A percentile compares a stretch with the other conserved stretches of the same genome.
These are phyloP conservation scores for Tolypocladium pustulatum DNA, from an alignment of 2,329 filamentous ascomycete genomes.

Conservation along the genomic window DNA sequence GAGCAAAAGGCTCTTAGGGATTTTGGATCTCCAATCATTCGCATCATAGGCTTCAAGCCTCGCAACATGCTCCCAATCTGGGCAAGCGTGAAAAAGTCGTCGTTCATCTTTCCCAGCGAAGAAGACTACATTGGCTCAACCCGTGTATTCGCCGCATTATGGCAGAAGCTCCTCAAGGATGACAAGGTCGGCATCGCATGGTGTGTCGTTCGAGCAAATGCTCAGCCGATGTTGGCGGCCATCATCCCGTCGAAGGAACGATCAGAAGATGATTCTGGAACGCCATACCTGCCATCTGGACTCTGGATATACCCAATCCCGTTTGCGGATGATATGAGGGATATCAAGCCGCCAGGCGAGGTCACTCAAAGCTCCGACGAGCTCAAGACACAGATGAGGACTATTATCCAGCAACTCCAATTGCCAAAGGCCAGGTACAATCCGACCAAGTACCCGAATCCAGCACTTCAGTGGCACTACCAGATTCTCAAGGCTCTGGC, in stretches of 20 bases:
- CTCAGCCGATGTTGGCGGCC: conserved; percentile 68
- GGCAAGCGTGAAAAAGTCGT: conserved; percentile 77
- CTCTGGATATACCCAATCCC: conserved; percentile 85
- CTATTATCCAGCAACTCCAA: conserved; percentile 74
- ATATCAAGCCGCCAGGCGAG: conserved; percentile 52
- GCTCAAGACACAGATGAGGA: conserved; percentile 72
- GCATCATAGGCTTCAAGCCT: conserved; percentile 91
- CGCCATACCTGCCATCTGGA: conserved; percentile 67
- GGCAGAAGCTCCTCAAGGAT: conserved; percentile 72
- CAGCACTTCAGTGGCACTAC: conserved; percentile 94
- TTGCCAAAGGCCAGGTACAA: conserved; percentile 80
- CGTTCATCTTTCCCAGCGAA: conserved; percentile 90
- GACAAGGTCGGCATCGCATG: conserved; percentile 80
- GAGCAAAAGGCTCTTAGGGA: conserved; percentile 69
- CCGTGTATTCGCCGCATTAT: conserved; percentile 81
- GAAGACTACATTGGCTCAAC: conserved; percentile 84
- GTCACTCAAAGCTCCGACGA: conserved; percentile 50
- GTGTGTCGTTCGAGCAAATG: conserved; percentile 76
- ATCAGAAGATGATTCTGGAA: conserved; percentile 51
- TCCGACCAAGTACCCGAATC: conserved; percentile 81
- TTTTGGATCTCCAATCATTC: conserved; percentile 74
- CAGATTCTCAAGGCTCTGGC: conserved; percentile 84
- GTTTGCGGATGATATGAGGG: conserved; percentile 78
- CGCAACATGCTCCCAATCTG: conserved; percentile 64
- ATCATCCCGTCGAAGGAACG: conserved; percentile 66